Evolutionary conservation across 2,329 filamentous ascomycete genomes (phyloP).

Genomic region (Talaromyces atroroseus): DNA sequence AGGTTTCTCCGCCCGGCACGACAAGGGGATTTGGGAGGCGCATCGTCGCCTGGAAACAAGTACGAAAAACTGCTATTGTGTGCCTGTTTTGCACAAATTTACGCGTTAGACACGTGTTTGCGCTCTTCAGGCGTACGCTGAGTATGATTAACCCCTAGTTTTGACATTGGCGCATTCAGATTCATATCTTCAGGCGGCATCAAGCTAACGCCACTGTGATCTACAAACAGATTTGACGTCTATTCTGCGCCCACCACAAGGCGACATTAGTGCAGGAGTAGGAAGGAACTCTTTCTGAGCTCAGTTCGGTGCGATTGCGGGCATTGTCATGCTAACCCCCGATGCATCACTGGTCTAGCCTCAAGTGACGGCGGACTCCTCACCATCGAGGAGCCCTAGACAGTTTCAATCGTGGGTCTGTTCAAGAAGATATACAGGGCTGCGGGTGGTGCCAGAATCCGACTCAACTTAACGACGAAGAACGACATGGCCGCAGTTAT

Average conservation of each 20-base stretch:
- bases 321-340: slow-evolving; percentile 13
- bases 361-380: slow-evolving; percentile 24
- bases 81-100: slow-evolving; percentile 5
- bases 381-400: slow-evolving; percentile 18
- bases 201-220: slow-evolving; percentile 11
- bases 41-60: slow-evolving; percentile 6
- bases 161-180: slow-evolving; percentile 1
- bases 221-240: slow-evolving; percentile 6
- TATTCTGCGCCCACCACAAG: not conserved
- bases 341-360: slow-evolving; percentile 23
- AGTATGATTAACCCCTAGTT: not conserved
- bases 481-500: slow-evolving; percentile 37
- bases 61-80: slow-evolving; percentile 1
- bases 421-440: slow-evolving; percentile 10
- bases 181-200: slow-evolving; percentile 4
- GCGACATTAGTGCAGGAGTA: not conserved
- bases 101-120: slow-evolving; percentile 14
- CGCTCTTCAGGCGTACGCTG: not conserved
- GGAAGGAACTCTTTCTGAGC: not conserved
- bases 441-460: slow-evolving; percentile 10
- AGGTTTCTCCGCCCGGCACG: slow-evolving; percentile 5
- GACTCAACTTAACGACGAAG: slow-evolving; percentile 32
- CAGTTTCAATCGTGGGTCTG: slow-evolving; percentile 12
- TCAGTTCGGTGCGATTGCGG: not conserved
- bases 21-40: slow-evolving; percentile 10